A percentile compares a stretch with the other conserved stretches of the same genome.
phyloP scores from a whole-genome alignment of 2,329 filamentous ascomycete genomes.

The Hypoxylon sp. region DNA sequence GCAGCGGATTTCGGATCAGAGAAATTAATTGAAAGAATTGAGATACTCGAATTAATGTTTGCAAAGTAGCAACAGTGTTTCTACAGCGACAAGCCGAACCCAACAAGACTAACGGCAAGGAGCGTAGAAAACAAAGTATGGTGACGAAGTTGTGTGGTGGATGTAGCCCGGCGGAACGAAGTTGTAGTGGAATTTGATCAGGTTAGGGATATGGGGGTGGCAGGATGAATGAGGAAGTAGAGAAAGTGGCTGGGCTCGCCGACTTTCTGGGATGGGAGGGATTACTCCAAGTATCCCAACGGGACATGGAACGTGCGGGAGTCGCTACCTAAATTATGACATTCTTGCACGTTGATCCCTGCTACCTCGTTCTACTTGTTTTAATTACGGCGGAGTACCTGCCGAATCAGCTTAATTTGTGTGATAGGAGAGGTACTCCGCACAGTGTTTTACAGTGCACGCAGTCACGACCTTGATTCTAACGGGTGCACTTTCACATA shows the following conservation, averaged over 20 bases:
- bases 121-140: slow-evolving; percentile 16
- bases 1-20: background rate
- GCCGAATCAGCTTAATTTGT: slow-evolving; percentile 2
- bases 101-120: slow-evolving; percentile 22
- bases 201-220: slow-evolving; percentile 27
- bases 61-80: slow-evolving; percentile 21
- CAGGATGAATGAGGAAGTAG: slow-evolving; percentile 22
- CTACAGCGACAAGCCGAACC: slow-evolving; percentile 16
- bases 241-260: slow-evolving; percentile 4
- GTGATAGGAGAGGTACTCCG: slow-evolving; percentile 22
- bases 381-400: slow-evolving; percentile 36
- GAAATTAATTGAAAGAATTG: slow-evolving; percentile 18
- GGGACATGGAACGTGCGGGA: slow-evolving; percentile 23
- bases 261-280: background rate
- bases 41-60: slow-evolving; percentile 19
- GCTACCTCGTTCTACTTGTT: slow-evolving; percentile 16
- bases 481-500: slow-evolving; percentile 12
- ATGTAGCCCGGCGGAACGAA: slow-evolving; percentile 23
- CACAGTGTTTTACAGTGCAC: slow-evolving; percentile 18
- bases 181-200: slow-evolving; percentile 27
- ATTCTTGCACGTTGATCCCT: slow-evolving; percentile 26
- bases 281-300: background rate
- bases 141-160: slow-evolving; percentile 18
- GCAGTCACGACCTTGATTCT: slow-evolving; percentile 12
- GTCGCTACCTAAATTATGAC: slow-evolving; percentile 35